phyloP scores from a whole-genome alignment of 169 alveolate species.

The Cryptosporidium bovis region DNA sequence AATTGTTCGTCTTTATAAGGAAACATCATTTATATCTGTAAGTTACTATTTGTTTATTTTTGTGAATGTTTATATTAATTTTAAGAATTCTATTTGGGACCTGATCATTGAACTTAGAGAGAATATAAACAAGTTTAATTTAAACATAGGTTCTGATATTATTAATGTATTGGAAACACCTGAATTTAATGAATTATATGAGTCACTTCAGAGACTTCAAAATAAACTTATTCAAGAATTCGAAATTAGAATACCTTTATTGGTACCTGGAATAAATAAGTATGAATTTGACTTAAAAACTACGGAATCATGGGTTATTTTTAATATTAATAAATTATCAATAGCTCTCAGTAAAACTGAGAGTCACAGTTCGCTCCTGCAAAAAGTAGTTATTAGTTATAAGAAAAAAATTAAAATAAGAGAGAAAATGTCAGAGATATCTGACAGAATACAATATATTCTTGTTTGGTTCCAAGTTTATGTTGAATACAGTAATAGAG shows the following conservation, averaged over 20 bases:
- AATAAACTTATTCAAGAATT: slow-evolving; percentile 22
- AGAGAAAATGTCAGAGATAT: neutral
- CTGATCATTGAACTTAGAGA: too few species aligned
- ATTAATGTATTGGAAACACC: neutral
- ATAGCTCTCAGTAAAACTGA: neutral
- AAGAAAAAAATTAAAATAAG: neutral
- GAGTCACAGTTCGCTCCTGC: neutral
- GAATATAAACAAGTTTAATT: too few species aligned
- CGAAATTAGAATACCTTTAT: slow-evolving; percentile 3
- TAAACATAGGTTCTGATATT: too few species aligned
- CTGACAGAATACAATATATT: slow-evolving; percentile 7
- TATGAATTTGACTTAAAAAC: neutral
- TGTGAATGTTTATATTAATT: too few species aligned
- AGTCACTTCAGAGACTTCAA: neutral
- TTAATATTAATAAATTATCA: neutral
- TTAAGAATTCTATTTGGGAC: too few species aligned
- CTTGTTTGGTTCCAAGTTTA: neutral
- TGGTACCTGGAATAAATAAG: slow-evolving; percentile 2
- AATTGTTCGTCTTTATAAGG: neutral
- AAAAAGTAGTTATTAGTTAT: too few species aligned
- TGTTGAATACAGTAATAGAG: neutral
- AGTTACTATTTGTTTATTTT: too few species aligned
- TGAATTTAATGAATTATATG: neutral
- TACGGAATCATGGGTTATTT: neutral
- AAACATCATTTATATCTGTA: neutral